These are phyloP conservation scores for Urochloa ruziziensis DNA, from an alignment of 176 grass and related monocot genomes.

Conservation along the genomic window DNA sequence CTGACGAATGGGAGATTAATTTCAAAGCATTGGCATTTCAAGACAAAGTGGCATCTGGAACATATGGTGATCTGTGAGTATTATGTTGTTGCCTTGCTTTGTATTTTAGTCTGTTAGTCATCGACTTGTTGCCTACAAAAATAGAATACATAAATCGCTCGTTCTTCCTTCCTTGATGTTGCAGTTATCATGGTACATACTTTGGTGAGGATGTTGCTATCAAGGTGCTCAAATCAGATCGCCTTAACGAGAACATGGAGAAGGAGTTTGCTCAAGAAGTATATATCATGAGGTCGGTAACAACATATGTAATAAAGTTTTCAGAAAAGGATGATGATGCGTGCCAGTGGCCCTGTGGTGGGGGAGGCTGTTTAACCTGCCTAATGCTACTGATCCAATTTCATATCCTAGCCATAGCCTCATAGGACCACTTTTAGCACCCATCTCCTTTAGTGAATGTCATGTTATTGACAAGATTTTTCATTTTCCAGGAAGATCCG, in stretches of 20 bases:
- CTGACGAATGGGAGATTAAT: conserved; percentile 77
- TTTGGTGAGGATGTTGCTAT: conserved; percentile 76
- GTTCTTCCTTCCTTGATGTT: background rate
- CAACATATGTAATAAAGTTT: background rate
- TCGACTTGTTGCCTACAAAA: background rate
- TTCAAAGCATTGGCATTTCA: conserved; percentile 44
- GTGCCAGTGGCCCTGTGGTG: background rate
- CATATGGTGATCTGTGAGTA: conserved; percentile 79
- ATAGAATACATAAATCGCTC: background rate
- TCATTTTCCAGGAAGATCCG: conserved; percentile 52
- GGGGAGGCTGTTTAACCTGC: background rate
- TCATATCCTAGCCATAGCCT: background rate
- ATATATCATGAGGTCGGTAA: conserved; percentile 65
- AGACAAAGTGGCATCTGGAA: conserved; percentile 75
- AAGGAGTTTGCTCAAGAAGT: conserved; percentile 76
- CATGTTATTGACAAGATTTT: background rate
- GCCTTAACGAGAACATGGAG: conserved; percentile 64
- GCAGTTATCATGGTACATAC: conserved; percentile 72
- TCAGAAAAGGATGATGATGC: background rate
- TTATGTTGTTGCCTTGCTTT: background rate
- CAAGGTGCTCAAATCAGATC: conserved; percentile 70
- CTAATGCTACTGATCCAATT: too few relatives aligned
- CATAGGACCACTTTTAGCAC: background rate
- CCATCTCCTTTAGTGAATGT: background rate
- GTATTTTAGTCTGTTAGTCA: background rate